phyloP scores from a whole-genome alignment of 2,329 filamentous ascomycete species.

The Ceratocystis cubensis region DNA sequence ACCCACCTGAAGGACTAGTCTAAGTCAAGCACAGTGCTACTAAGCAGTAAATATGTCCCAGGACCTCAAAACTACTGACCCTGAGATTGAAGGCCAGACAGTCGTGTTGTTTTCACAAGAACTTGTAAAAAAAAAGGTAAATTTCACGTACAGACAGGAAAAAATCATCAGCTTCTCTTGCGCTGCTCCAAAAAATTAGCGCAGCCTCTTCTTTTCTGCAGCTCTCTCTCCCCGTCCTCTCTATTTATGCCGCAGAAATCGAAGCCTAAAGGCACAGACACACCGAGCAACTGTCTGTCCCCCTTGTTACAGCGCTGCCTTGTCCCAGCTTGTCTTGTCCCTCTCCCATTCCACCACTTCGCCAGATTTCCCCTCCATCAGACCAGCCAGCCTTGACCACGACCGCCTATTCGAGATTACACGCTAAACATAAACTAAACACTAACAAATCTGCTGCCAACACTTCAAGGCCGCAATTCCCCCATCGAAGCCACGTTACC shows the following conservation, averaged over 20 bases:
- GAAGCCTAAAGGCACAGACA: not conserved
- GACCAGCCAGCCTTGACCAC: not conserved
- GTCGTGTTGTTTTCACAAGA: too few relatives aligned
- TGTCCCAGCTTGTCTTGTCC: not conserved
- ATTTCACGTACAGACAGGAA: too few relatives aligned
- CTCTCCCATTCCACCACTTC: conserved; percentile 10
- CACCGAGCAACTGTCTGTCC: not conserved
- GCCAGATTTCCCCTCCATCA: conserved; percentile 17
- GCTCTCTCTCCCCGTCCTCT: not conserved
- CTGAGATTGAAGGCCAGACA: too few relatives aligned
- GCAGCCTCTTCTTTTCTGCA: not conserved
- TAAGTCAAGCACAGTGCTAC: not conserved
- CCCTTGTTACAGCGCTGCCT: not conserved
- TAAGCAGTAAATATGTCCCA: not conserved
- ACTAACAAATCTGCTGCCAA: not conserved
- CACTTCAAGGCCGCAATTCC: not conserved
- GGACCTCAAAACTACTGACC: not conserved
- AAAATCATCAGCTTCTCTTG: too few relatives aligned
- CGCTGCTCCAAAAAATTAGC: not conserved
- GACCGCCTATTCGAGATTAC: conserved; percentile 6
- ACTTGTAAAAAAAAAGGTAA: too few relatives aligned
- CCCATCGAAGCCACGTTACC: conserved; percentile 2
- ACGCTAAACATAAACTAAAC: not conserved
- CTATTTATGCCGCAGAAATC: not conserved
- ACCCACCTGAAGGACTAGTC: not conserved